Evolutionary conservation across 495 filamentous ascomycete genomes (phyloP), one percentile per base, ranked within the genome.

Genomic region (Lasiosphaeria ovina): DNA sequence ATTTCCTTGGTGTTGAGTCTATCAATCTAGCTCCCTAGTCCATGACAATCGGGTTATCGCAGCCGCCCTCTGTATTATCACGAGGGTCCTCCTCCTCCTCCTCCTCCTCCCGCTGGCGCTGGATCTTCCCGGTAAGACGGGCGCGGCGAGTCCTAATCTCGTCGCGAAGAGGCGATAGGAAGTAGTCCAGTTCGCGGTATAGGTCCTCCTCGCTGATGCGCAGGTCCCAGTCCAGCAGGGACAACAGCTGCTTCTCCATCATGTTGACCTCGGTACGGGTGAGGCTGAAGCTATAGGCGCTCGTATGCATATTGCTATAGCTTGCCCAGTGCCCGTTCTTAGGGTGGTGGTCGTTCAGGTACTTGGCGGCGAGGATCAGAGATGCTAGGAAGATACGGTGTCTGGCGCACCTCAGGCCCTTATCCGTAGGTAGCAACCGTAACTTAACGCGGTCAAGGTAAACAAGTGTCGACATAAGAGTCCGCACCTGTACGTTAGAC

Each of bases 311-410:
- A 58, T 94, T 86, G 54, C 89, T 93, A 80, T 98, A 98, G 60
- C 83, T 86, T 35, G 94, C 92, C 94, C 94, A 98, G 80, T 98
- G 94, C 85, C 97, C 98, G 84, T 98, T 98, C 87, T 98, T 98
- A 53, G 95, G 94, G 33, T 91, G 96, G 52, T 92, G 96, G 76
- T 98, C 94, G 74, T 98, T 96, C 45, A 98, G 82, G 74, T 97
- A 98, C 81, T 98, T 98, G 57, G n/a, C n/a, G n/a, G n/a, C n/a
- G n/a, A n/a, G n/a, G n/a, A n/a, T n/a, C n/a, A n/a, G n/a, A n/a
- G n/a, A n/a, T n/a, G n/a, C n/a, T n/a, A n/a, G n/a, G n/a, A n/a
- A n/a, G n/a, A n/a, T n/a, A n/a, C n/a, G n/a, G n/a, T n/a, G n/a
- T n/a, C n/a, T n/a, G n/a, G n/a, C n/a, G n/a, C n/a, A n/a, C n/a